Conservation (phyloP, 257 asterid species). For the Paraleonurus japonicus region DNA sequence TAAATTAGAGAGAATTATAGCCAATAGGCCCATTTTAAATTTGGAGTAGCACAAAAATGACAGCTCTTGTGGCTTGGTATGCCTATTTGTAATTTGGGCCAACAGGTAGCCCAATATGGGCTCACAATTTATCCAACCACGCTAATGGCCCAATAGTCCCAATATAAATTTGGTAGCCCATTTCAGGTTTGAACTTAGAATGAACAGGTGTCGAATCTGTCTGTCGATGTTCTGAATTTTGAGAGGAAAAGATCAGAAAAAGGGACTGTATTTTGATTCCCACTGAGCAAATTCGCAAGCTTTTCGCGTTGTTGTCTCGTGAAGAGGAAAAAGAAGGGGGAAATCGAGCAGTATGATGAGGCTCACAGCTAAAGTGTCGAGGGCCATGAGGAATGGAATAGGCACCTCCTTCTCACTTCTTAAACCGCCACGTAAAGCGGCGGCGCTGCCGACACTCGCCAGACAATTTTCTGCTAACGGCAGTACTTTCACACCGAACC, state of each 20-base stretch:
- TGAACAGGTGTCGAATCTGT: background rate
- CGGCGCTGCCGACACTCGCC: constrained; percentile 29
- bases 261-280: constrained; percentile 14
- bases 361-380: constrained; percentile 40
- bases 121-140: background rate
- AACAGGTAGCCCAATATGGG: too few relatives aligned
- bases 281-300: background rate
- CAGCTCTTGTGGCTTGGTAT: too few relatives aligned
- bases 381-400: constrained; percentile 32
- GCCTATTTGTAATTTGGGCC: too few relatives aligned
- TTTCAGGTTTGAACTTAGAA: background rate
- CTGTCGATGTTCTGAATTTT: background rate
- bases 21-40: background rate
- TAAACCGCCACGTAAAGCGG: constrained; percentile 31
- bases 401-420: constrained; percentile 33
- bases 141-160: background rate
- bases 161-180: background rate
- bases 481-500: constrained; percentile 40
- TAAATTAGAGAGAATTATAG: too few relatives aligned
- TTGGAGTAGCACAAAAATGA: too few relatives aligned
- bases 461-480: constrained; percentile 35
- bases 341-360: constrained; percentile 39
- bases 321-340: background rate
- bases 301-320: constrained; percentile 6
- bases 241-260: background rate